A percentile compares a stretch with the other conserved stretches of the same genome.
Conservation (phyloP, 768 basidiomycete genomes). For the Scleroderma citrinum region DNA sequence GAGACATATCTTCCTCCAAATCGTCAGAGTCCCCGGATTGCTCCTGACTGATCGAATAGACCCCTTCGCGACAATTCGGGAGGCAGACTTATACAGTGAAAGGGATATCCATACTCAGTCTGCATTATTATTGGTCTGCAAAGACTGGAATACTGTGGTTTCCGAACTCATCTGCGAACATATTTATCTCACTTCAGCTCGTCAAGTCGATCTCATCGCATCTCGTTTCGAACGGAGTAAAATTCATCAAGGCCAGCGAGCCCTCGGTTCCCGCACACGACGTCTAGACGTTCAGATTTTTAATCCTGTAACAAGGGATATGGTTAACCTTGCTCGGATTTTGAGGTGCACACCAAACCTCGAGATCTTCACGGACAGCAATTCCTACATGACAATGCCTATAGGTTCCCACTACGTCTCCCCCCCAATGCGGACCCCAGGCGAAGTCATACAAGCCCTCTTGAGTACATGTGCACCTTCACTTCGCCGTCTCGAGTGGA, state of each 20-base stretch:
- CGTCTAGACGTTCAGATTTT: conserved; percentile 39
- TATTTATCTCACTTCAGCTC: conserved; percentile 30
- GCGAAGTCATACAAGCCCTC: conserved; percentile 31
- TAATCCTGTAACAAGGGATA: conserved; percentile 20
- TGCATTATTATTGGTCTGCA: conserved; percentile 32
- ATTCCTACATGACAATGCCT: conserved; percentile 23
- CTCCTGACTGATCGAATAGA: conserved; percentile 32
- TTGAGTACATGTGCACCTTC: conserved; percentile 26
- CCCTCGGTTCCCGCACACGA: conserved; percentile 34
- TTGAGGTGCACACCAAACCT: conserved; percentile 39
- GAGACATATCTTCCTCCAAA: conserved; percentile 32
- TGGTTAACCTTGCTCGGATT: conserved; percentile 28
- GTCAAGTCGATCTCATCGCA: conserved; percentile 31
- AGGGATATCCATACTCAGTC: conserved; percentile 22
- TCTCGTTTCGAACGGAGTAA: conserved; percentile 30
- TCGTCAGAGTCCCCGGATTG: conserved; percentile 30
- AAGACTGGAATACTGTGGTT: conserved; percentile 32
- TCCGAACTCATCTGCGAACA: conserved; percentile 37
- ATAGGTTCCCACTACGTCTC: conserved; percentile 15
- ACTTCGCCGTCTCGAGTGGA: conserved; percentile 43
- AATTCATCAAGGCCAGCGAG: conserved; percentile 13
- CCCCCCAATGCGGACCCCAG: conserved; percentile 22
- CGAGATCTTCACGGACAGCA: conserved; percentile 38
- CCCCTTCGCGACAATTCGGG: conserved; percentile 32
- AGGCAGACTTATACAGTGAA: conserved; percentile 28